Percentiles rank a stretch among this genome's conserved stretches.
These are phyloP conservation scores for Candida germanica DNA, from an alignment of 805 yeast genomes.

Conservation along the genomic window DNA sequence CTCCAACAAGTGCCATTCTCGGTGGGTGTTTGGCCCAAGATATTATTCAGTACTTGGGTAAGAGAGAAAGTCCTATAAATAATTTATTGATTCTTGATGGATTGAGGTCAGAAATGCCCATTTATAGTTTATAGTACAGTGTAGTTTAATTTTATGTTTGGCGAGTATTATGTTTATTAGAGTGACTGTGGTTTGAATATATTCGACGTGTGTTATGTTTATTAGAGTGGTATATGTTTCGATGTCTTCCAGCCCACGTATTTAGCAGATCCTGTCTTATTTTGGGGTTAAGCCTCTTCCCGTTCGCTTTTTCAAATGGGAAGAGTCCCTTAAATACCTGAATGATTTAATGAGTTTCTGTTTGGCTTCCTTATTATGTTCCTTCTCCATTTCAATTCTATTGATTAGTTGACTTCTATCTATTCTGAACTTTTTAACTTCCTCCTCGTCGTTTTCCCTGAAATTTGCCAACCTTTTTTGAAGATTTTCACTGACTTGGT, in stretches of 20 bases:
- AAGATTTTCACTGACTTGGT: slow-evolving; percentile 17
- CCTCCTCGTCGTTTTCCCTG: slow-evolving; percentile 20
- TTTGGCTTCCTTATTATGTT: slow-evolving; percentile 21
- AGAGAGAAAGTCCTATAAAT: slow-evolving; percentile 75
- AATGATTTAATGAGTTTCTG: slow-evolving; percentile 30
- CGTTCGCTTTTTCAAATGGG: slow-evolving; percentile 41
- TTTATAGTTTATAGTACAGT: slow-evolving; percentile 48
- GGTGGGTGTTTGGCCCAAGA: slow-evolving; percentile 94
- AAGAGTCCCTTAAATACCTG: slow-evolving; percentile 35
- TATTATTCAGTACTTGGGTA: slow-evolving; percentile 75
- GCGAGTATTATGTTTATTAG: slow-evolving; percentile 1
- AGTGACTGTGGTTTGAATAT: not conserved
- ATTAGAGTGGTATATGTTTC: too few species aligned
- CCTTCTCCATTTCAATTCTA: slow-evolving; percentile 22
- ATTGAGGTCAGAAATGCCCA: slow-evolving; percentile 67
- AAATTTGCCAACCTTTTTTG: slow-evolving; percentile 19
- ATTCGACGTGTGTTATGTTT: too few species aligned
- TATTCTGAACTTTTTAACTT: slow-evolving; percentile 17
- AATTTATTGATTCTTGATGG: slow-evolving; percentile 81
- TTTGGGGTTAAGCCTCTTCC: slow-evolving; percentile 39
- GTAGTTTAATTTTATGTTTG: too few species aligned
- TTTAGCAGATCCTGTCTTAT: too few species aligned
- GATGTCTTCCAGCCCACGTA: too few species aligned
- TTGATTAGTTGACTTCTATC: slow-evolving; percentile 19
- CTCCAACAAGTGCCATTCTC: slow-evolving; percentile 80